Evolutionary conservation across 2,329 filamentous ascomycete species (phyloP).

Genomic region (Cordyceps fumosorosea): DNA sequence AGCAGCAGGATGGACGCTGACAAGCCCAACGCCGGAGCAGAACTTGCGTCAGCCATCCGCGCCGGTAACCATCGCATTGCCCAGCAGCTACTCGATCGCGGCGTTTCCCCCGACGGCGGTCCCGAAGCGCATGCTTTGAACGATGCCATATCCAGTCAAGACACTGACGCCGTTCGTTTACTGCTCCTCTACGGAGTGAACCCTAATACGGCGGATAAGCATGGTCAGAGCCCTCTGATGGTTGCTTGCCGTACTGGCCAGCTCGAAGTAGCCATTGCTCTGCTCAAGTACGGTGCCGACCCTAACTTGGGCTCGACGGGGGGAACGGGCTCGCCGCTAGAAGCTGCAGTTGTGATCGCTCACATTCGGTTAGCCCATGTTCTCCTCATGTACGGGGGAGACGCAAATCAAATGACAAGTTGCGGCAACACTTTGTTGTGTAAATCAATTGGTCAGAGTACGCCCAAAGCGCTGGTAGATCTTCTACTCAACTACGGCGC

Average conservation of each 20-base stretch:
- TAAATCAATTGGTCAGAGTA: conserved; percentile 52
- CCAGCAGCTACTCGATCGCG: conserved; percentile 48
- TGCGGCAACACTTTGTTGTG: conserved; percentile 57
- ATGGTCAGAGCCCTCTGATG: conserved; percentile 45
- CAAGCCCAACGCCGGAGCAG: neutral
- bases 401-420: conserved; percentile 45
- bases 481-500: conserved; percentile 54
- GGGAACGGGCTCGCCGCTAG: conserved; percentile 47
- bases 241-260: conserved; percentile 44
- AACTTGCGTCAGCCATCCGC: neutral
- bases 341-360: conserved; percentile 42
- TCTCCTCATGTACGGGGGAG: conserved; percentile 54
- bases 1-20: neutral
- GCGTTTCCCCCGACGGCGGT: conserved; percentile 44
- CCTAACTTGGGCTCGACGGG: conserved; percentile 43
- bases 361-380: conserved; percentile 52
- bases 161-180: conserved; percentile 47
- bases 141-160: conserved; percentile 44
- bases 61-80: neutral
- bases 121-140: conserved; percentile 42
- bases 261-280: conserved; percentile 50
- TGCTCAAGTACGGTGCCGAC: conserved; percentile 60
- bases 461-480: conserved; percentile 48
- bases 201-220: conserved; percentile 43
- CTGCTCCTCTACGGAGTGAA: conserved; percentile 52